Evolutionary conservation across 139 green algal species (phyloP).

Genomic region (Chloropicon primus): DNA sequence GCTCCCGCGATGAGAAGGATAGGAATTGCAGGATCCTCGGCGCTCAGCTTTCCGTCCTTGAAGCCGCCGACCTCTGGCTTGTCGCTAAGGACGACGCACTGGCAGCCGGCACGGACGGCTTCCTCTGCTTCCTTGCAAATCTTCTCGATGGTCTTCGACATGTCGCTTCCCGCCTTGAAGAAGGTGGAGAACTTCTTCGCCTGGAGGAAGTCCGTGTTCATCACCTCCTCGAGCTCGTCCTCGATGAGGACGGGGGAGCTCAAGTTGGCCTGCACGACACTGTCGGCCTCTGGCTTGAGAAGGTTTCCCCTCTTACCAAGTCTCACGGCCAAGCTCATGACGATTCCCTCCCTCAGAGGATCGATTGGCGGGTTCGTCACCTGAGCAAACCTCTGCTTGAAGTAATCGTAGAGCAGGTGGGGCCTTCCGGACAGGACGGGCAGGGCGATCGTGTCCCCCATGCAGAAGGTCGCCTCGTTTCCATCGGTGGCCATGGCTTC

Average conservation of each 20-base stretch:
- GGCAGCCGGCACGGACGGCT: constrained; percentile 66
- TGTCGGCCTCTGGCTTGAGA: constrained; percentile 54
- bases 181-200: constrained; percentile 24
- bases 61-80: constrained; percentile 30
- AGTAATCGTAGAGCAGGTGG: constrained; percentile 96
- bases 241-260: constrained; percentile 82
- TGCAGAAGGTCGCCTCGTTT: constrained; percentile 96
- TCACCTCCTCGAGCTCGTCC: constrained; percentile 51
- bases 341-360: constrained; percentile 92
- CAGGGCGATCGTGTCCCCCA: constrained; percentile 96
- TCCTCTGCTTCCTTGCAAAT: constrained; percentile 64
- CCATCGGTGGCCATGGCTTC: constrained; percentile 77
- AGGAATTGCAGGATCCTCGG: constrained; percentile 47
- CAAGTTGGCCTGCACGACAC: constrained; percentile 61
- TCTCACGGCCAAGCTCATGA: constrained; percentile 93
- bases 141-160: constrained; percentile 28
- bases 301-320: constrained; percentile 92
- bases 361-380: constrained; percentile 99
- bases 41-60: constrained; percentile 23
- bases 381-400: constrained; percentile 99
- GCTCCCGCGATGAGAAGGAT: constrained; percentile 80
- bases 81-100: constrained; percentile 34
- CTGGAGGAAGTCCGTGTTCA: constrained; percentile 12
- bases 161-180: constrained; percentile 17
- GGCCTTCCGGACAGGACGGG: constrained; percentile 76